phyloP scores from a whole-genome alignment of 306 rosid species.

The Dicorynia guianensis region DNA sequence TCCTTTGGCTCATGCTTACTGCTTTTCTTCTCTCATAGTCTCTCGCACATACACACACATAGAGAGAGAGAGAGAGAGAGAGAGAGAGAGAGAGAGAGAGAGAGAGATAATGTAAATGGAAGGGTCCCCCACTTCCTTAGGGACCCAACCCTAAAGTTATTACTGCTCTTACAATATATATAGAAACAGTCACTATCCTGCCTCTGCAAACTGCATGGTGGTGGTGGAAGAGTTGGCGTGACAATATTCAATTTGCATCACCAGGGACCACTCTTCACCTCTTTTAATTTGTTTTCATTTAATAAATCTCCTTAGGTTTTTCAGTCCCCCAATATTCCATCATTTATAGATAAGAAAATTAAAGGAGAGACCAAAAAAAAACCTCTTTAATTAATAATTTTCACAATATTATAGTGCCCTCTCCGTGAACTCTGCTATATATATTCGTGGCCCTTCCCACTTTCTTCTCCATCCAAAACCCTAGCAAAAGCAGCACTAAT shows the following conservation, averaged over 20 bases:
- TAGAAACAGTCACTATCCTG: conserved; percentile 62
- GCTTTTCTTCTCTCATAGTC: conserved; percentile 35
- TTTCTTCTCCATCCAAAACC: conserved; percentile 67
- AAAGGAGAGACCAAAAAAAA: background rate
- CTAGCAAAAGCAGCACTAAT: conserved; percentile 50
- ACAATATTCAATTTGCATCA: conserved; percentile 87
- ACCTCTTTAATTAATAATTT: background rate
- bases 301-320: conserved; percentile 36
- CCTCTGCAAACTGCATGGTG: conserved; percentile 90
- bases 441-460: conserved; percentile 55
- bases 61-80: conserved; percentile 13
- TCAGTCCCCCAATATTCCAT: conserved; percentile 44
- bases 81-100: conserved; percentile 37
- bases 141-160: conserved; percentile 61
- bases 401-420: conserved; percentile 3
- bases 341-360: conserved; percentile 46
- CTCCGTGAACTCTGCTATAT: conserved; percentile 47
- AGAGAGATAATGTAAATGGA: conserved; percentile 17
- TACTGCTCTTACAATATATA: conserved; percentile 62
- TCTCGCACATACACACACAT: background rate
- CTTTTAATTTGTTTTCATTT: conserved; percentile 42
- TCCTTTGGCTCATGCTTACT: conserved; percentile 41
- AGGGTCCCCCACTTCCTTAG: conserved; percentile 68
- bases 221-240: conserved; percentile 76
- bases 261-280: conserved; percentile 74